Conservation (phyloP, 1,284 basidiomycete genomes). For the Vanrija humicola region DNA sequence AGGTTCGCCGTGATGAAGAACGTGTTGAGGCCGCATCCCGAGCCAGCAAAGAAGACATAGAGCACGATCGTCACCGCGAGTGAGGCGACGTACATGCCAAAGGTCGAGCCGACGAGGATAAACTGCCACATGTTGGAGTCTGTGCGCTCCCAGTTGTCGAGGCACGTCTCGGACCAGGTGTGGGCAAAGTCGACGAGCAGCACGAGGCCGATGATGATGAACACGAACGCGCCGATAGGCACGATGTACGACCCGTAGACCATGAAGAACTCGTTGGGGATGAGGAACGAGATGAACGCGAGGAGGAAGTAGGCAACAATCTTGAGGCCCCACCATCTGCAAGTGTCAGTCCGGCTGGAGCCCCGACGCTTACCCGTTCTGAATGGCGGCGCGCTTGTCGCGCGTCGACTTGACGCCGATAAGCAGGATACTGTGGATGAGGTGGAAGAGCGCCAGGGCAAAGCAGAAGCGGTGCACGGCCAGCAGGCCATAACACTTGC, state of each 20-base stretch:
- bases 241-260: conserved; percentile 81
- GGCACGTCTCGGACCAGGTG: conserved; percentile 94
- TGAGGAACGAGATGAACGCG: conserved; percentile 82
- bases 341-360: not conserved
- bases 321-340: conserved; percentile 98
- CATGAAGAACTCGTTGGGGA: conserved; percentile 59
- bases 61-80: conserved; percentile 81
- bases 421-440: conserved; percentile 71
- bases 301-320: conserved; percentile 74
- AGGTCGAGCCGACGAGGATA: conserved; percentile 90
- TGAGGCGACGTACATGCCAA: conserved; percentile 76
- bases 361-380: conserved; percentile 73
- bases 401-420: conserved; percentile 85
- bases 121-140: conserved; percentile 92
- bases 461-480: conserved; percentile 99
- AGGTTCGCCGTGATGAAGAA: conserved; percentile 97
- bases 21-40: conserved; percentile 78
- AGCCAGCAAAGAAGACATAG: conserved; percentile 85
- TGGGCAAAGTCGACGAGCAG: conserved; percentile 98
- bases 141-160: conserved; percentile 89
- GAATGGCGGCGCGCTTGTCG: conserved; percentile 85
- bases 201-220: conserved; percentile 93
- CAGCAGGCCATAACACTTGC: conserved; percentile 93
- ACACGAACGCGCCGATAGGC: conserved; percentile 84
- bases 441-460: conserved; percentile 84